phyloP scores from a whole-genome alignment of 306 rosid species.

The Castanopsis chinensis region DNA sequence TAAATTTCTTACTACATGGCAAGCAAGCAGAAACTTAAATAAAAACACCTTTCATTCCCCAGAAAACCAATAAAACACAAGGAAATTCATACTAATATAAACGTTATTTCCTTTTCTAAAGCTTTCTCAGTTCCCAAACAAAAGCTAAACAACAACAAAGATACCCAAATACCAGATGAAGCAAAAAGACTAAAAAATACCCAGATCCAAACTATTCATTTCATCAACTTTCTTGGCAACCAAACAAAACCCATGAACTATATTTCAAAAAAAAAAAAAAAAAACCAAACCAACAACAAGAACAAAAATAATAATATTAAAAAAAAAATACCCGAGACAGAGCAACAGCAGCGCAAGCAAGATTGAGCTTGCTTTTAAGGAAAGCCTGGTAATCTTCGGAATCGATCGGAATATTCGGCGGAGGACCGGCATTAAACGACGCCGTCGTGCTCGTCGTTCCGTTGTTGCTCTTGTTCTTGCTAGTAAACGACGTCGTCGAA shows the following conservation, averaged over 20 bases:
- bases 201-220: background rate
- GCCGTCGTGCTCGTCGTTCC: background rate
- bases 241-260: background rate
- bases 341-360: slow-evolving; percentile 94
- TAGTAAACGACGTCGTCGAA: no score
- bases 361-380: slow-evolving; percentile 84
- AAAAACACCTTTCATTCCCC: background rate
- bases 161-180: background rate
- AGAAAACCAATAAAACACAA: background rate
- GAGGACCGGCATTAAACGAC: slow-evolving; percentile 6
- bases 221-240: background rate
- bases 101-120: background rate
- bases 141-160: background rate
- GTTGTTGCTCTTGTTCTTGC: no score
- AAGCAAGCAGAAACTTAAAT: background rate
- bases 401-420: slow-evolving; percentile 37
- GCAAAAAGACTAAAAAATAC: background rate
- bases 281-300: background rate
- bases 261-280: background rate
- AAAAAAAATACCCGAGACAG: slow-evolving; percentile 48
- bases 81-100: background rate
- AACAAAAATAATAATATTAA: background rate
- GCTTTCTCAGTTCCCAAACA: background rate
- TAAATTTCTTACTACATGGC: background rate
- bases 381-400: slow-evolving; percentile 63